A percentile compares a stretch with the other conserved stretches of the same genome.
These are phyloP conservation scores for Trichoderma asperelloides DNA, from an alignment of 495 filamentous ascomycete genomes.

Conservation along the genomic window DNA sequence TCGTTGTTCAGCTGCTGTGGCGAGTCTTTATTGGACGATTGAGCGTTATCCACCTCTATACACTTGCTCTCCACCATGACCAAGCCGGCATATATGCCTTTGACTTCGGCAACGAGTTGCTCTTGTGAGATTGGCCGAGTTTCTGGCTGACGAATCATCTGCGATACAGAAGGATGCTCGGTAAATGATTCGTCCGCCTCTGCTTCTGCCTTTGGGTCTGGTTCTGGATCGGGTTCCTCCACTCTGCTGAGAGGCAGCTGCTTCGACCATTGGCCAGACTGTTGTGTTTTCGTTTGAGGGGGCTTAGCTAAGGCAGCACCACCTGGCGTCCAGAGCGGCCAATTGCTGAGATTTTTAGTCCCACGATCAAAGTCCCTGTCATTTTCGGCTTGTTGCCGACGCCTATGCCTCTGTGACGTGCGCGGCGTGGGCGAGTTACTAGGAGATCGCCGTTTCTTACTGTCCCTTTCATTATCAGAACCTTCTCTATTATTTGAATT, in stretches of 20 bases:
- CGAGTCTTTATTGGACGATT: slow-evolving; percentile 33
- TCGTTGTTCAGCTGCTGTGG: slow-evolving; percentile 41
- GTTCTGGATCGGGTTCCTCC: not conserved
- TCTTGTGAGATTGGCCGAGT: slow-evolving; percentile 66
- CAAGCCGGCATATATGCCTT: slow-evolving; percentile 67
- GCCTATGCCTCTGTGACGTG: not conserved
- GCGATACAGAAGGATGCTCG: not conserved
- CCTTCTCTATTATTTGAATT: not conserved
- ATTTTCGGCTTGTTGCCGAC: not conserved
- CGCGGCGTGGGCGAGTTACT: not conserved
- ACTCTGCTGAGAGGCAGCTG: not conserved
- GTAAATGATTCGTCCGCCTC: not conserved
- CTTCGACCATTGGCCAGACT: not conserved
- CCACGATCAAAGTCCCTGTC: not conserved
- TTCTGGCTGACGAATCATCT: slow-evolving; percentile 44
- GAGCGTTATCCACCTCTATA: slow-evolving; percentile 59
- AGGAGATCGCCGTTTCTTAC: not conserved
- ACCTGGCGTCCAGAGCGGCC: not conserved
- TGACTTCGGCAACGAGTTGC: slow-evolving; percentile 60
- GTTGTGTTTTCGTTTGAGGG: not conserved
- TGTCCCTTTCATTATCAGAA: not conserved
- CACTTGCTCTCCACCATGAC: slow-evolving; percentile 76
- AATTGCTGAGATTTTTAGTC: not conserved
- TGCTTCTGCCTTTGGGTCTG: not conserved
- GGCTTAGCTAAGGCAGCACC: not conserved